Evolutionary conservation across 345 rosid genomes (phyloP), one percentile per base, ranked within the genome.

Genomic region (Hypericum perforatum): DNA sequence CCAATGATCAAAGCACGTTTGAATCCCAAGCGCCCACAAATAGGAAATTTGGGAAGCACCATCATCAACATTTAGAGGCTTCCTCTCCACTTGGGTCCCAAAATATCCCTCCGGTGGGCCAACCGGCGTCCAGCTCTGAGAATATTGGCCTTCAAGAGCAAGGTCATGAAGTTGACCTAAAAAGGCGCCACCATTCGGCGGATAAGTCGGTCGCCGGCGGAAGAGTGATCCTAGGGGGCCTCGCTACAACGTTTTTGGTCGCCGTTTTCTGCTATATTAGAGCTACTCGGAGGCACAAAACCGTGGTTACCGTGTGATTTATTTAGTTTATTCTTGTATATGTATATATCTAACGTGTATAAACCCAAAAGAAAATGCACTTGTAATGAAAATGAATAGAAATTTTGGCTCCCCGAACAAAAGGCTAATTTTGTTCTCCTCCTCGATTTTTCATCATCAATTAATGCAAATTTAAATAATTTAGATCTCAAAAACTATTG

Each of bases 151-250:
- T 41, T 11, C 52, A 58, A 14, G 53, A 68, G 8, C 44, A 58
- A 9, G 63, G 53, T 12, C 56, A 65, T 41, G 64, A 52, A n/a
- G 41, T 55, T 45, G 64, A 52, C 37, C 44, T 62, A 39, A 42
- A 37, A 16, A 67, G 59, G 61, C 77, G 67, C 62, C 82, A 74
- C 10, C 77, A 62, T n/a, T 63, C 79, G 7, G 53, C 15, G 52
- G 90, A 89, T 42, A 79, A 66, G 53, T 89, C 94, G 2, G 72
- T 84, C 5, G 97, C 84, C 7, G 97, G 90, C 0, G 94, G 94
- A 2, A 92, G 94, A 11, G 82, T 85, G 32, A 81, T 89, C 13
- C 78, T 86, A 0, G 95, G 88, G 0, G 80, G 86, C 8, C 85
- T 89, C 16, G 97, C 82, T 8, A 74, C 82, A 8, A 68, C 78